Conservation (phyloP, 768 basidiomycete genomes). For the Dioszegia hungarica region DNA sequence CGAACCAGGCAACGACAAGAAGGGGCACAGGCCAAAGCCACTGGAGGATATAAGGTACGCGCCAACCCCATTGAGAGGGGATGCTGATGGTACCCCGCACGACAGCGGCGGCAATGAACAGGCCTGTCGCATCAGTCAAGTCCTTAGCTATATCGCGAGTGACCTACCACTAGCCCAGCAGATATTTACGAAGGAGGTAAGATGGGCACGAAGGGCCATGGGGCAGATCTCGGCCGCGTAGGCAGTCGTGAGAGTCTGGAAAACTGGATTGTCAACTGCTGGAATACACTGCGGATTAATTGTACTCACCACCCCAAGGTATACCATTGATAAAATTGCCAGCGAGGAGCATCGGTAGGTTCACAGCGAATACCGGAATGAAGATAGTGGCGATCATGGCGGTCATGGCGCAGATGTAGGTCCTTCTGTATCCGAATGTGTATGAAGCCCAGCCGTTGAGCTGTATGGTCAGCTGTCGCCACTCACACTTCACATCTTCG, state of each 20-base stretch:
- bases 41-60: constrained; percentile 14
- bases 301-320: constrained; percentile 19
- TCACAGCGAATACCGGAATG: constrained; percentile 21
- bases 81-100: constrained; percentile 20
- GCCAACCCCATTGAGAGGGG: constrained; percentile 21
- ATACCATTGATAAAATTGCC: constrained; percentile 19
- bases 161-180: constrained; percentile 23
- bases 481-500: not conserved
- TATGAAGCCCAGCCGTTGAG: constrained; percentile 14
- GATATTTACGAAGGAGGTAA: constrained; percentile 28
- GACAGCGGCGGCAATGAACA: constrained; percentile 27
- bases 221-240: constrained; percentile 46
- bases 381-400: constrained; percentile 21
- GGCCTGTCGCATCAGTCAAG: constrained; percentile 10
- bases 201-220: constrained; percentile 21
- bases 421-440: constrained; percentile 16
- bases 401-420: constrained; percentile 10
- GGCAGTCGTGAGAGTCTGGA: constrained; percentile 37
- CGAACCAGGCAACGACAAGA: constrained; percentile 21
- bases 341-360: constrained; percentile 18
- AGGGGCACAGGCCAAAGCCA: constrained; percentile 33
- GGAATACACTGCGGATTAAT: constrained; percentile 32
- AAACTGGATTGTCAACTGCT: constrained; percentile 17
- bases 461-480: not conserved
- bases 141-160: not conserved